phyloP scores from a whole-genome alignment of 139 green algal species.

The Picochlorum sp. region DNA sequence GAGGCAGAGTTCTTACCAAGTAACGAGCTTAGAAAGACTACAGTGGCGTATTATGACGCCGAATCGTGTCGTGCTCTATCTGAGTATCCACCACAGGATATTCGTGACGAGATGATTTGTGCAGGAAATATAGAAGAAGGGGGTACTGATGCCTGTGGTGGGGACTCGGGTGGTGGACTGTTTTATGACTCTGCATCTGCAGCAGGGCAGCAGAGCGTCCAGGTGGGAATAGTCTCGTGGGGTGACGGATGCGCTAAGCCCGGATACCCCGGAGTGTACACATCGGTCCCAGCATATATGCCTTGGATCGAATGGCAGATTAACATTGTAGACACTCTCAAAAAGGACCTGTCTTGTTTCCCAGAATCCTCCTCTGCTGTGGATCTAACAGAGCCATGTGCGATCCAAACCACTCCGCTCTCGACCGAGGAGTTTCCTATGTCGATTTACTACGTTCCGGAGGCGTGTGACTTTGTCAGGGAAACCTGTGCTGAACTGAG shows the following conservation, averaged over 20 bases:
- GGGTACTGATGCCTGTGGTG: neutral
- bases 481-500: no score
- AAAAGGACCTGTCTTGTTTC: neutral
- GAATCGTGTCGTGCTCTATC: neutral
- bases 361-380: no score
- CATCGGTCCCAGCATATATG: neutral
- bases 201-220: neutral
- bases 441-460: no score
- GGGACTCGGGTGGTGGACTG: neutral
- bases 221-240: neutral
- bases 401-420: no score
- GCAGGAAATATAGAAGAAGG: neutral
- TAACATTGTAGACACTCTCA: neutral
- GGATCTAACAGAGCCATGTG: no score
- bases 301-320: neutral
- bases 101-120: neutral
- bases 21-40: neutral
- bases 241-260: neutral
- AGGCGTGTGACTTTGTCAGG: no score
- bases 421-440: no score
- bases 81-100: neutral
- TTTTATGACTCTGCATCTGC: neutral
- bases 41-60: neutral
- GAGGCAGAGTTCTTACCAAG: neutral
- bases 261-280: neutral